Base-by-base conservation (phyloP, 1,139 yeast species). In the Starmera stellimalicola region DNA sequence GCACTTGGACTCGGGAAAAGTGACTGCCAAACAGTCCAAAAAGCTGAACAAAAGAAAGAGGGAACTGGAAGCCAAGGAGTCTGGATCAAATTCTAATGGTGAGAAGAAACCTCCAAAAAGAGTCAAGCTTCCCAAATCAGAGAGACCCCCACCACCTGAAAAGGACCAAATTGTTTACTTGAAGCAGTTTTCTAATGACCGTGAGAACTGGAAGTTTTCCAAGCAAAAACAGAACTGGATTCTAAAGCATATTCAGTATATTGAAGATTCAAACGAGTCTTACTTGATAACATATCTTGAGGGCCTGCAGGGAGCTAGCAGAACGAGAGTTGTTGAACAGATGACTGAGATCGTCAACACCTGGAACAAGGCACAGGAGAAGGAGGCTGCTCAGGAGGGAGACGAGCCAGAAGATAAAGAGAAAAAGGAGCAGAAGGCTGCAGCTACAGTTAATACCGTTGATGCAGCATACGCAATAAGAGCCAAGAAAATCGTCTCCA, bases 181-280 rank as follows among this genome's bases (percentile, higher is more conserved):
- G 45, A 69, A 76, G 37, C 84, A 75, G 37, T 88, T 73, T 49
- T 61, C 63, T 17, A 63, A 68, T 8, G 85, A 78, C 45, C 66
- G 63, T 38, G 70, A 60, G 0, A 65, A 69, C 22, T 88, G 97
- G 97, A 88, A 87, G 59, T 88, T 88, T 54, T 81, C 94, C 38
- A 88, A 88, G 51, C 94, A 83, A 60, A 87, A 88, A 46, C 97
- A 88, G 55, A 87, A 85, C 52, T 88, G 96, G 96, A 67, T 88
- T 33, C 58, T 87, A 42, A 80, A 79, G 50, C 78, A 85, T 55
- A 60, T 83, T 31, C 68, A 65, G 40, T 44, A 52, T 25, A 68
- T 79, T 14, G 82, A 79, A 1, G 64, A 59, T 1, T 61, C 68
- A 3, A 87, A 83, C 47, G 71, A 67, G 31, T 62, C 55, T 2